Conservation (phyloP, 768 basidiomycete genomes). For the Panellus pusillus region DNA sequence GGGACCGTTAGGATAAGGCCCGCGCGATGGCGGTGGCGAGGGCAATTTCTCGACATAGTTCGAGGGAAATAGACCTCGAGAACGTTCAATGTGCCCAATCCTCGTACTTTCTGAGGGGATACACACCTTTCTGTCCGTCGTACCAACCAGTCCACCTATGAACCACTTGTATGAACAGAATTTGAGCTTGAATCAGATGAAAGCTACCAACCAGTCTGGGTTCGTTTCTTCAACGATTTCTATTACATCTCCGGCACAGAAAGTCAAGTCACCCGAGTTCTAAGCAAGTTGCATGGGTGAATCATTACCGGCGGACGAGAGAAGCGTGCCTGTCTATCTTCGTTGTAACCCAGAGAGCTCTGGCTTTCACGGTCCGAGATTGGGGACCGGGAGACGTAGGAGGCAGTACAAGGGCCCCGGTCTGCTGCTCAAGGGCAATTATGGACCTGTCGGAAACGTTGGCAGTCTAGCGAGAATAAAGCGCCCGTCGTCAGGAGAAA, state of each 20-base stretch:
- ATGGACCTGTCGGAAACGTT: slow-evolving; percentile 16
- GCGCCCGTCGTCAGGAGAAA: slow-evolving; percentile 45
- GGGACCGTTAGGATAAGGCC: slow-evolving; percentile 5
- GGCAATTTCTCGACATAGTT: slow-evolving; percentile 63
- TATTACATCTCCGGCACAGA: slow-evolving; percentile 70
- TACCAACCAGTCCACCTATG: slow-evolving; percentile 64
- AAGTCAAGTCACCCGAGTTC: slow-evolving; percentile 74
- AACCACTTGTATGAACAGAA: background rate
- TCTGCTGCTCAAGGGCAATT: slow-evolving; percentile 12
- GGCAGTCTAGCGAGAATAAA: slow-evolving; percentile 47
- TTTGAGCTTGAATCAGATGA: background rate
- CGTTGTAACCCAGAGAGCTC: slow-evolving; percentile 66
- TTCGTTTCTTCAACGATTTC: slow-evolving; percentile 75
- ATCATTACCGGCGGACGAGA: background rate
- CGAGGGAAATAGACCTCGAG: slow-evolving; percentile 67
- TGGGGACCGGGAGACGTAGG: slow-evolving; percentile 1
- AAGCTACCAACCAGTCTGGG: slow-evolving; percentile 56
- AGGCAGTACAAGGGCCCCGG: slow-evolving; percentile 12
- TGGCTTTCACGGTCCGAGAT: slow-evolving; percentile 35
- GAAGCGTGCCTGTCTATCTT: slow-evolving; percentile 44
- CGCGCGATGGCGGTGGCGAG: slow-evolving; percentile 18
- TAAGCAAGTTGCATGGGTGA: slow-evolving; percentile 27
- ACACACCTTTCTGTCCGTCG: slow-evolving; percentile 65
- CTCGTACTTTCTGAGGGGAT: slow-evolving; percentile 41
- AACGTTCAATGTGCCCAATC: no score